Conservation (phyloP, 2,329 filamentous ascomycete genomes). For the Aspergillus glaucus region DNA sequence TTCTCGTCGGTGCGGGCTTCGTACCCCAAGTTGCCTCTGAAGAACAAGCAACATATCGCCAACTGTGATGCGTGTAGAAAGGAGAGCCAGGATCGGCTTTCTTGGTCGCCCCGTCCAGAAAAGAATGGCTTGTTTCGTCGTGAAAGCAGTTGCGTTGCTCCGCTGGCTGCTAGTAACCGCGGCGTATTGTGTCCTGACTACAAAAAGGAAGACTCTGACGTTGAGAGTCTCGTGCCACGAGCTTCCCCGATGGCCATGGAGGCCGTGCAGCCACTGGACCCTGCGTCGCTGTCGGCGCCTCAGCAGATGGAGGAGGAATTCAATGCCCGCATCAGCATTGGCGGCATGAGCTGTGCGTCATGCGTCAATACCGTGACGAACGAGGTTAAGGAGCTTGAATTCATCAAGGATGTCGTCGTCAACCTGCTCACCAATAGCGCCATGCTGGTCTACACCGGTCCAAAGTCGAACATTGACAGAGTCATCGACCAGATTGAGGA, state of each 20-base stretch:
- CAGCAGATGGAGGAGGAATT: slow-evolving; percentile 11
- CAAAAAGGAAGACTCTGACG: not conserved
- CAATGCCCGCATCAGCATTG: slow-evolving; percentile 45
- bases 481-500: slow-evolving; percentile 46
- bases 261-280: not conserved
- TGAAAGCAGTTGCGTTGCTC: slow-evolving; percentile 1
- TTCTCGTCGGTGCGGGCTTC: slow-evolving; percentile 15
- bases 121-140: slow-evolving; percentile 1
- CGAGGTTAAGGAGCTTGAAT: slow-evolving; percentile 52
- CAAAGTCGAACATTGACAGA: slow-evolving; percentile 40
- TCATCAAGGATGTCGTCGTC: slow-evolving; percentile 54
- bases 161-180: slow-evolving; percentile 5
- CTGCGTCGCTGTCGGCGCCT: slow-evolving; percentile 1
- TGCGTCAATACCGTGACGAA: slow-evolving; percentile 60
- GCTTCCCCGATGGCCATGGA: not conserved
- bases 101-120: slow-evolving; percentile 9
- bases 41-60: slow-evolving; percentile 37
- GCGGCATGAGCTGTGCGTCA: slow-evolving; percentile 67
- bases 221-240: slow-evolving; percentile 2
- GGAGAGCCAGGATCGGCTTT: slow-evolving; percentile 26
- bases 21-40: slow-evolving; percentile 13
- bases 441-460: slow-evolving; percentile 50
- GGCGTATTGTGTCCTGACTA: not conserved
- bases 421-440: slow-evolving; percentile 65
- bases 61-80: slow-evolving; percentile 47